Evolutionary conservation across 1,284 basidiomycete species (phyloP).

Genomic region (Trichosporon faecale): DNA sequence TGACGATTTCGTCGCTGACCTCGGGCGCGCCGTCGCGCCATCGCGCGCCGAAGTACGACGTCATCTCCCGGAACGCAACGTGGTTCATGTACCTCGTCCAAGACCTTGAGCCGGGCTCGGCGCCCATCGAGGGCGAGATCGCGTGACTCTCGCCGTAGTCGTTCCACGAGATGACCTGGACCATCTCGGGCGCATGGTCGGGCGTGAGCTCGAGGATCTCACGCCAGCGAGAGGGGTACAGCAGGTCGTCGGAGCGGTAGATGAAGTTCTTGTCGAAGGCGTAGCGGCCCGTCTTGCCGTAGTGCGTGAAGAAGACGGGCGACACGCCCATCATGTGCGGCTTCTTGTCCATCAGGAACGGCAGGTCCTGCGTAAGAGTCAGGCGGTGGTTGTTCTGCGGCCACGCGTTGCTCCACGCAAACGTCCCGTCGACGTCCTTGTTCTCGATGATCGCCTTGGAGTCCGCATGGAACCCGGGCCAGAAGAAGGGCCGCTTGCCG

Average conservation of each 20-base stretch:
- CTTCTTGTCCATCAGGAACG: conserved; percentile 45
- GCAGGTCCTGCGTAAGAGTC: conserved; percentile 35
- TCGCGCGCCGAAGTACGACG: conserved; percentile 33
- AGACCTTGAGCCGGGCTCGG: conserved; percentile 44
- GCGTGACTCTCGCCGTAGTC: conserved; percentile 52
- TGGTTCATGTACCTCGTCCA: conserved; percentile 50
- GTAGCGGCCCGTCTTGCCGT: conserved; percentile 47
- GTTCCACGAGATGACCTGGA: conserved; percentile 53
- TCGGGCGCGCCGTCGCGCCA: conserved; percentile 35
- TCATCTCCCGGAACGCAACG: conserved; percentile 48
- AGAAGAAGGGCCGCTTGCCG: conserved; percentile 45
- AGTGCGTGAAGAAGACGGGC: conserved; percentile 62
- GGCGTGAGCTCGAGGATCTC: conserved; percentile 36
- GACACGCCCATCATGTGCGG: conserved; percentile 63
- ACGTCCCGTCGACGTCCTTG: conserved; percentile 42
- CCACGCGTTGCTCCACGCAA: conserved; percentile 52
- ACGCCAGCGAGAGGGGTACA: conserved; percentile 46
- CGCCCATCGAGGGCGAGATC: conserved; percentile 47
- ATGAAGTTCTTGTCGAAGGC: conserved; percentile 53
- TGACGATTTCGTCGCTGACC: conserved; percentile 19
- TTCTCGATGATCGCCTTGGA: conserved; percentile 37
- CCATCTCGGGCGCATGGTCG: conserved; percentile 37
- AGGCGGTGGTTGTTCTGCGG: conserved; percentile 35
- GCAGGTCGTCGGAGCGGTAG: conserved; percentile 51
- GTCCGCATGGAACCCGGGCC: conserved; percentile 50